A percentile compares a stretch with the other conserved stretches of the same genome.
Conservation (phyloP, 140 eudicot genomes). For the Bidens hawaiensis region DNA sequence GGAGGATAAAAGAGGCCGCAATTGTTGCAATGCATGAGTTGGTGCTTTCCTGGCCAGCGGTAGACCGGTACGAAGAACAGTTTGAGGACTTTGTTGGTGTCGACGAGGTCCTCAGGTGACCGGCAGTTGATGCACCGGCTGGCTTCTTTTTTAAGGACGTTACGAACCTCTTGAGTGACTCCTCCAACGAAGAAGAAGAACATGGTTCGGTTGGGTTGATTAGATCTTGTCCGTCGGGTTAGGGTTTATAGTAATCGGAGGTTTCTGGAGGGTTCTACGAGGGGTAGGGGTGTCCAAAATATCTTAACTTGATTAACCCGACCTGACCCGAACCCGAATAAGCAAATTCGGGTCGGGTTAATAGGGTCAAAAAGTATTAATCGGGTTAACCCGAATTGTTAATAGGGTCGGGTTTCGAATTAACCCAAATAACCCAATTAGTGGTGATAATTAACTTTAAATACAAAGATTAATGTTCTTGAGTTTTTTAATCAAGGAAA, state of each 20-base stretch:
- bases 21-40: constrained; percentile 53
- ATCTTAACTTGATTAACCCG: too few species aligned
- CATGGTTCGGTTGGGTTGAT: constrained; percentile 32
- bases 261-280: constrained; percentile 14
- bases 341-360: too few species aligned
- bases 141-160: constrained; percentile 54
- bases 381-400: too few species aligned
- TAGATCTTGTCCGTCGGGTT: background rate
- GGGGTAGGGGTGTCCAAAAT: too few species aligned
- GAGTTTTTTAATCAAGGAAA: too few species aligned
- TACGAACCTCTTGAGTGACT: constrained; percentile 59
- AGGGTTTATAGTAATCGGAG: constrained; percentile 16
- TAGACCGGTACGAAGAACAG: constrained; percentile 76
- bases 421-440: too few species aligned
- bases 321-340: too few species aligned
- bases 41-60: constrained; percentile 74
- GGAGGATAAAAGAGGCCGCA: constrained; percentile 77
- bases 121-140: constrained; percentile 66
- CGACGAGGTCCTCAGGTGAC: constrained; percentile 69
- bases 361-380: too few species aligned
- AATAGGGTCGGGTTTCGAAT: too few species aligned
- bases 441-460: too few species aligned
- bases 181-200: constrained; percentile 91
- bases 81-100: constrained; percentile 63
- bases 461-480: too few species aligned